A percentile compares a stretch with the other conserved stretches of the same genome.
Evolutionary conservation across 805 yeast species (phyloP).

Genomic region (Debaryomyces prosopidis): DNA sequence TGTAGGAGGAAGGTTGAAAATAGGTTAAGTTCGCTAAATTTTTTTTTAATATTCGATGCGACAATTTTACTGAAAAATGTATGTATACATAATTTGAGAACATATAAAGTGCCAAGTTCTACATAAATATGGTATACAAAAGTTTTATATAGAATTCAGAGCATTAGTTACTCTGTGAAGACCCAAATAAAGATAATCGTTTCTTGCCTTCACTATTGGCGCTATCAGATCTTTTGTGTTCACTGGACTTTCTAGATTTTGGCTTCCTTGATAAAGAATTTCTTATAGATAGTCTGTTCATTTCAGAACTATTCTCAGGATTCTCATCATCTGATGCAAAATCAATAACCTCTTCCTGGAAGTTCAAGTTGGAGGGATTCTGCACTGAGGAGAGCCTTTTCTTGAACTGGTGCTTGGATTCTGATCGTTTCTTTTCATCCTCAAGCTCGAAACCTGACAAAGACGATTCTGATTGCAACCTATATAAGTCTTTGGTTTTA

Average conservation of each 20-base stretch:
- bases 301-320: slow-evolving; percentile 32
- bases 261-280: slow-evolving; percentile 34
- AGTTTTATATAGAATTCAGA: too few species aligned
- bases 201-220: slow-evolving; percentile 16
- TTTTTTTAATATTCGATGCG: slow-evolving; percentile 1
- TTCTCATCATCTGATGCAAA: slow-evolving; percentile 48
- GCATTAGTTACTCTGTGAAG: slow-evolving; percentile 3
- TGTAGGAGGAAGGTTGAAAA: not conserved
- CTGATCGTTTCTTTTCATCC: slow-evolving; percentile 11
- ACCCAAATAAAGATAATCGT: slow-evolving; percentile 19
- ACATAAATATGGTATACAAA: too few species aligned
- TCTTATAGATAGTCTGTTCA: slow-evolving; percentile 43
- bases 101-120: too few species aligned
- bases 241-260: slow-evolving; percentile 28
- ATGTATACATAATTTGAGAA: too few species aligned
- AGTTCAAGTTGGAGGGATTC: slow-evolving; percentile 28
- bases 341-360: slow-evolving; percentile 46
- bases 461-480: slow-evolving; percentile 4
- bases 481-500: slow-evolving; percentile 1
- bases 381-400: slow-evolving; percentile 30
- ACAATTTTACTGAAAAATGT: too few species aligned
- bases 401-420: slow-evolving; percentile 29
- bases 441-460: slow-evolving; percentile 28
- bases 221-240: slow-evolving; percentile 30
- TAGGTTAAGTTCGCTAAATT: not conserved